Percentiles rank a stretch among this genome's conserved stretches.
These are phyloP conservation scores for Xerocomus brunneocitrinus DNA, from an alignment of 768 basidiomycete species.

Conservation along the genomic window DNA sequence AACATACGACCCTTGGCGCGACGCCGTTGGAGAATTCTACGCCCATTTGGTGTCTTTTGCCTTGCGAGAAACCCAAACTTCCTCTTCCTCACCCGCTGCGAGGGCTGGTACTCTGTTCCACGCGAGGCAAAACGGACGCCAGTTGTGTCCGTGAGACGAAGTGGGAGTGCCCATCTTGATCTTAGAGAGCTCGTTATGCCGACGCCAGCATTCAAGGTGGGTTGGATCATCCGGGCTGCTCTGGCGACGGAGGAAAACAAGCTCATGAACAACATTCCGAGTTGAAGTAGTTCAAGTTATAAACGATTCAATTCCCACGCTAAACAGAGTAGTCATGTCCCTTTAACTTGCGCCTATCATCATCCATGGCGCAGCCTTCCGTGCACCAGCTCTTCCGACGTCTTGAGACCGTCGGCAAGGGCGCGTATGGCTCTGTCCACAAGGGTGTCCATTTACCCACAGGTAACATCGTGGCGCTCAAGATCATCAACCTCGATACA, in stretches of 20 bases:
- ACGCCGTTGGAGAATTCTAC: constrained; percentile 67
- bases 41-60: constrained; percentile 61
- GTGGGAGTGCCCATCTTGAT: constrained; percentile 23
- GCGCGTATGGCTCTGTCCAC: constrained; percentile 94
- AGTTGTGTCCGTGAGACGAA: constrained; percentile 16
- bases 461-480: constrained; percentile 89
- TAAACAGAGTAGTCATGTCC: background rate
- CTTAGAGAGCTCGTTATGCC: constrained; percentile 14
- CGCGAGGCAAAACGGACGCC: constrained; percentile 54
- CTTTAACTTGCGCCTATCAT: background rate
- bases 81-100: constrained; percentile 87
- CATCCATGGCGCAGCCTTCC: constrained; percentile 44
- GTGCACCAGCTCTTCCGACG: constrained; percentile 81
- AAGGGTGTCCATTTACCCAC: constrained; percentile 81
- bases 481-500: constrained; percentile 97
- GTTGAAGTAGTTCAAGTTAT: background rate
- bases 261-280: constrained; percentile 9
- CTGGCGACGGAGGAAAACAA: constrained; percentile 22
- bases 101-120: constrained; percentile 96
- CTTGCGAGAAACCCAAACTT: constrained; percentile 88
- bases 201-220: constrained; percentile 11
- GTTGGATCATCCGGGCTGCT: constrained; percentile 21
- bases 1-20: constrained; percentile 72
- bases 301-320: constrained; percentile 17
- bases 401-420: constrained; percentile 91